Base-by-base conservation (phyloP, 345 rosid species). In the Ceriops zippeliana region DNA sequence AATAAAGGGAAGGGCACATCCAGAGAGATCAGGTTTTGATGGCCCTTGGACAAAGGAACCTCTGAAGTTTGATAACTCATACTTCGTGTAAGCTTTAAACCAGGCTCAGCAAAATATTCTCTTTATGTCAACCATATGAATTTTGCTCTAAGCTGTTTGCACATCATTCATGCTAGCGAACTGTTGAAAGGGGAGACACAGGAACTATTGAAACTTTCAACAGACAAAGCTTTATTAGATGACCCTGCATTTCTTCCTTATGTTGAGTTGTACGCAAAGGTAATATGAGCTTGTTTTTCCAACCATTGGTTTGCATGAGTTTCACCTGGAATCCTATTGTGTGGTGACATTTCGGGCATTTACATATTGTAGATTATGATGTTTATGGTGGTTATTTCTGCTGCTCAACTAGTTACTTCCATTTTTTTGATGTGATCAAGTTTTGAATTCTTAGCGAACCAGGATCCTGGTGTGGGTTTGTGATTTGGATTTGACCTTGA, bases 21-120 rank as follows among this genome's bases (percentile, higher is more conserved):
- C 86, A 16, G 93, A 95, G 75, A 87, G 99, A 80, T 91, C 99
- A 11, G 93, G 96, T 73, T 95, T 91, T 67, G 97, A 95, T 68
- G 99, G 99, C 53, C 90, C 99, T 35, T 93, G 98, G 98, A 93
- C 97, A 52, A 74, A 77, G 78, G 95, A 91, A 72, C 97, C 98
- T 62, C 83, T 91, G 73, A 91, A 91, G 82, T 91, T 95, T 75
- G 96, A 89, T 63, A 91, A 91, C 83, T 88, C 99, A 1, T 91
- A 95, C 77, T 95, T 95, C 15, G 73, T 85, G 99, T 91, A 88
- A 88, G 79, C 62, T 76, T 73, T 59, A 46, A 69, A 61, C 46
- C 15, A 46, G 4, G 37, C 31, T 66, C 34, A 27, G 62, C 30
- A 56, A 47, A 54, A 34, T 28, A 34, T 60, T 4, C 35, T 51